These are phyloP conservation scores for Phytophthora pseudosyringae DNA, from an alignment of 352 stramenopile genomes.

Conservation along the genomic window DNA sequence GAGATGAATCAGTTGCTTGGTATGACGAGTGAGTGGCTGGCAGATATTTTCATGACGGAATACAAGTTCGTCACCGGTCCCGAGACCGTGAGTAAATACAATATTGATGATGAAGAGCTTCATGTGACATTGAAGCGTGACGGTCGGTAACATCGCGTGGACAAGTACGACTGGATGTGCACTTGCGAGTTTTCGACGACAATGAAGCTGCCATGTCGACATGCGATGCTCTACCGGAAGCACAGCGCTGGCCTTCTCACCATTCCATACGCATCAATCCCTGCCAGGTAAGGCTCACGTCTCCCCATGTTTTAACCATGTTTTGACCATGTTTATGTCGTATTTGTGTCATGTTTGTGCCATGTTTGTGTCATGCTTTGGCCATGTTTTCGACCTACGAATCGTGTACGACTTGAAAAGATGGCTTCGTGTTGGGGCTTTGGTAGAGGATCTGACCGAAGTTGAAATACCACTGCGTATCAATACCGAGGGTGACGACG, in stretches of 20 bases:
- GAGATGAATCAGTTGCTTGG: background rate
- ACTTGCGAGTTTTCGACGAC: background rate
- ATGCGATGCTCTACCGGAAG: background rate
- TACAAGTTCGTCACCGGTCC: background rate
- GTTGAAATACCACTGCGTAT: conserved; percentile 1
- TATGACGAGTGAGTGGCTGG: background rate
- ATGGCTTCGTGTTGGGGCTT: background rate
- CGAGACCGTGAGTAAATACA: background rate
- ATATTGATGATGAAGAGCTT: background rate
- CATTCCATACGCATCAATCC: background rate
- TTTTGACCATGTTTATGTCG: conserved; percentile 5
- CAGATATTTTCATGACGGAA: background rate
- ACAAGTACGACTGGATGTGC: background rate
- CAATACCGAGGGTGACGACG: background rate
- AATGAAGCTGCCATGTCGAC: background rate
- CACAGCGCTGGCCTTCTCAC: background rate
- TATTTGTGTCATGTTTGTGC: background rate
- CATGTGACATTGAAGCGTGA: background rate
- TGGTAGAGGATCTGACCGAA: background rate
- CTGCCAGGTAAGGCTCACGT: background rate
- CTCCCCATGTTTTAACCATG: background rate
- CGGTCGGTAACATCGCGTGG: background rate
- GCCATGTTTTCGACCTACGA: conserved; percentile 6
- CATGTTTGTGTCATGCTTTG: conserved; percentile 3
- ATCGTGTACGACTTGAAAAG: no score